These are phyloP conservation scores for Prunus campanulata DNA, from an alignment of 306 rosid species.

Conservation along the genomic window DNA sequence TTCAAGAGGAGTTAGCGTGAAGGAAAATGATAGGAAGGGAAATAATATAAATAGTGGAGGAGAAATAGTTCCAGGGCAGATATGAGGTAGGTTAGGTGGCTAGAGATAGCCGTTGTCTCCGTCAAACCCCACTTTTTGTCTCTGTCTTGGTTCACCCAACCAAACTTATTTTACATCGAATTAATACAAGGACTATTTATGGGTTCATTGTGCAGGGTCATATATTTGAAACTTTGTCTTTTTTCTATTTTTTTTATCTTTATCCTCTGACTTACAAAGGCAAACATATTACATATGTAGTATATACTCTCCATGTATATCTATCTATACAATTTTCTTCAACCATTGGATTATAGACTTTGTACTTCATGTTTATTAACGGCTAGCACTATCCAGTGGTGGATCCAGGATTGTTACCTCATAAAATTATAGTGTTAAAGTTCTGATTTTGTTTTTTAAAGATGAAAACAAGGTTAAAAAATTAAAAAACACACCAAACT, in stretches of 20 bases:
- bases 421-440: too few relatives aligned
- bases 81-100: neutral
- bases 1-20: neutral
- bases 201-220: neutral
- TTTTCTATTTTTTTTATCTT: neutral
- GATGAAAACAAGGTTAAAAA: too few relatives aligned
- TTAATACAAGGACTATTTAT: neutral
- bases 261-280: neutral
- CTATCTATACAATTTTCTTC: neutral
- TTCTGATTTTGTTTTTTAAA: too few relatives aligned
- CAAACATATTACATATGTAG: neutral
- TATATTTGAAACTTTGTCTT: neutral
- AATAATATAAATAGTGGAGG: neutral
- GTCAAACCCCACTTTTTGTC: neutral
- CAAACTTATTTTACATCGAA: neutral
- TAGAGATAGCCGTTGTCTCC: neutral
- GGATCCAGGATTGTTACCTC: too few relatives aligned
- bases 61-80: neutral
- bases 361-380: too few relatives aligned
- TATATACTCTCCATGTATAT: neutral
- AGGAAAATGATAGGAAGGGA: neutral
- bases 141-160: neutral
- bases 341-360: neutral
- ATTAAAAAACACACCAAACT: too few relatives aligned
- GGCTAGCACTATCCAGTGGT: rapidly evolving